Evolutionary conservation across 1,284 basidiomycete species (phyloP).

Genomic region (Trichosporon inkin): DNA sequence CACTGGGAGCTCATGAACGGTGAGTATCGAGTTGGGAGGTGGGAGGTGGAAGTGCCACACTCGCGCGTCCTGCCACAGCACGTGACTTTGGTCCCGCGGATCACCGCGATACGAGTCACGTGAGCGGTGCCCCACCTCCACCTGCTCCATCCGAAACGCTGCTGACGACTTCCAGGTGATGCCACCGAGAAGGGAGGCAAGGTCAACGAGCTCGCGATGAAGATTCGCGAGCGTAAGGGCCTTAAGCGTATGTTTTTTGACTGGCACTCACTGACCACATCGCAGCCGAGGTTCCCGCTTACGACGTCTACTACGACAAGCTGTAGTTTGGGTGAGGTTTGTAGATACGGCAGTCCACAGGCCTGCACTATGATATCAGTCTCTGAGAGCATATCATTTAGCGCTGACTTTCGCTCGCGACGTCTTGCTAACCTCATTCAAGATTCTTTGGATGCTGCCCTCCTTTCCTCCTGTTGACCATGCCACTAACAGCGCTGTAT

Average conservation of each 20-base stretch:
- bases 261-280: slow-evolving; percentile 33
- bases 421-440: too few relatives aligned
- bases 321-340: too few relatives aligned
- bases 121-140: neutral
- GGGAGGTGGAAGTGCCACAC: neutral
- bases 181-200: slow-evolving; percentile 63
- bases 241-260: slow-evolving; percentile 51
- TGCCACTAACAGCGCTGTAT: too few relatives aligned
- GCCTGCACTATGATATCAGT: too few relatives aligned
- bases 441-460: too few relatives aligned
- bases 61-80: neutral
- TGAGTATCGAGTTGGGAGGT: neutral
- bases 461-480: too few relatives aligned
- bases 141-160: neutral
- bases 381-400: neutral
- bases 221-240: slow-evolving; percentile 63
- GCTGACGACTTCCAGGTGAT: slow-evolving; percentile 51
- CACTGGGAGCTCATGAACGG: slow-evolving; percentile 64
- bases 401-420: too few relatives aligned
- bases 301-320: slow-evolving; percentile 91
- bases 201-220: slow-evolving; percentile 74
- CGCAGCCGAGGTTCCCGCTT: slow-evolving; percentile 75
- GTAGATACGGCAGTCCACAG: too few relatives aligned
- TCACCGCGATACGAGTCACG: neutral
- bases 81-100: neutral